These are phyloP conservation scores for Pleomassaria siparia DNA, from an alignment of 2,329 filamentous ascomycete species.

Conservation along the genomic window DNA sequence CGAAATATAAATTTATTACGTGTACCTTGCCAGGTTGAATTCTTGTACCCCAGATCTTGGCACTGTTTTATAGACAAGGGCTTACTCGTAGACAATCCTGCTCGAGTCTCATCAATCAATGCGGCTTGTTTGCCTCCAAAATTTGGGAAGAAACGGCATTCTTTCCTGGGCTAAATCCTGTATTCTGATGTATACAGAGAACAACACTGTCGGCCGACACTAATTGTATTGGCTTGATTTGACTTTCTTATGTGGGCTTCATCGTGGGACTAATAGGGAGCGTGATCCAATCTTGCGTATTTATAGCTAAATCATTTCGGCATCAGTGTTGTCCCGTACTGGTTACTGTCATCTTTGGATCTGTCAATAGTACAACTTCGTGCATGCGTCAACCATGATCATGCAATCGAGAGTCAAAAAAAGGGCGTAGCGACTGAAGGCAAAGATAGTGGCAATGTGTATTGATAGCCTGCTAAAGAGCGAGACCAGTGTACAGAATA, in stretches of 20 bases:
- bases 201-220: no score
- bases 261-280: no score
- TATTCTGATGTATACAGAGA: no score
- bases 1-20: conserved; percentile 11
- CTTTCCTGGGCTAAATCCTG: background rate
- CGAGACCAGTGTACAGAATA: no score
- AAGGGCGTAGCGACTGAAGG: background rate
- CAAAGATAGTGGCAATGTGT: background rate
- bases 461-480: no score
- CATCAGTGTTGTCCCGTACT: background rate
- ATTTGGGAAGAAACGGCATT: background rate
- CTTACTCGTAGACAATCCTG: no score
- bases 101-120: background rate
- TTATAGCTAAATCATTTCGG: no score
- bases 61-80: conserved; percentile 3
- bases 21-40: background rate
- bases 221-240: no score
- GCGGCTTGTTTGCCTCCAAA: background rate
- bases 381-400: background rate
- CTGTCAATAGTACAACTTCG: background rate
- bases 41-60: conserved; percentile 12
- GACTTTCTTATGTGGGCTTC: no score
- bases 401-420: background rate
- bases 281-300: no score
- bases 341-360: background rate